Evolutionary conservation across 306 rosid genomes (phyloP), one percentile per base, ranked within the genome.

Genomic region (Lathyrus sativus): DNA sequence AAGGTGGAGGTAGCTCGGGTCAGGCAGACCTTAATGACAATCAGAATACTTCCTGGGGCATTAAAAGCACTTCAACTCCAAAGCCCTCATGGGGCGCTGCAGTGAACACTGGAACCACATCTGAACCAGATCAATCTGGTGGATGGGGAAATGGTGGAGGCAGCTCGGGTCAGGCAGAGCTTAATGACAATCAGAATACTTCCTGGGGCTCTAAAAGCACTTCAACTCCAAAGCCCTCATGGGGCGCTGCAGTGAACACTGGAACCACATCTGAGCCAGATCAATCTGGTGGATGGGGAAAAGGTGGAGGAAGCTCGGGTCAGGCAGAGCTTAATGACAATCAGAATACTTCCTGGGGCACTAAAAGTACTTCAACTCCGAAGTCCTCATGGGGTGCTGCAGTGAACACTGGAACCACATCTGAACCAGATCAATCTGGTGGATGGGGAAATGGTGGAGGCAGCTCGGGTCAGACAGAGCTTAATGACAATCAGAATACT

Each of bases 61-160:
- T 77, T 78, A 83, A 83, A 78, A 78, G 45, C 3, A 71, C 84
- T 61, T 72, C 91, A 59, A 80, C 62, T 35, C 75, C 73, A 44
- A 85, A 58, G 46, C 75, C 84, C 0, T 65, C 96, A 62, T 92
- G 98, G 96, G 95, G 91, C 64, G 78, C 88, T 44, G 80, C 85
- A 8, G 76, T 67, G 31, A 80, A 65, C 57, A 68, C 65, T 9
- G 70, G 26, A 73, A 58, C 67, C 51, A 73, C 72, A 55, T 66
- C 80, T 60, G 62, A 57, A 12, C 50, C 79, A 28, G 83, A 55
- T 78, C 81, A 76, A 43, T 79, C 79, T 77, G 65, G 65, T 73
- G 88, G 85, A 60, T 85, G 88, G 88, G 88, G 83, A 13, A 75
- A 70, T 74, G 71, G 77, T 49, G 59, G 39, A 11, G 71, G 82